Evolutionary conservation across 2,329 filamentous ascomycete species (phyloP).

Genomic region (Aspergillus unguis): DNA sequence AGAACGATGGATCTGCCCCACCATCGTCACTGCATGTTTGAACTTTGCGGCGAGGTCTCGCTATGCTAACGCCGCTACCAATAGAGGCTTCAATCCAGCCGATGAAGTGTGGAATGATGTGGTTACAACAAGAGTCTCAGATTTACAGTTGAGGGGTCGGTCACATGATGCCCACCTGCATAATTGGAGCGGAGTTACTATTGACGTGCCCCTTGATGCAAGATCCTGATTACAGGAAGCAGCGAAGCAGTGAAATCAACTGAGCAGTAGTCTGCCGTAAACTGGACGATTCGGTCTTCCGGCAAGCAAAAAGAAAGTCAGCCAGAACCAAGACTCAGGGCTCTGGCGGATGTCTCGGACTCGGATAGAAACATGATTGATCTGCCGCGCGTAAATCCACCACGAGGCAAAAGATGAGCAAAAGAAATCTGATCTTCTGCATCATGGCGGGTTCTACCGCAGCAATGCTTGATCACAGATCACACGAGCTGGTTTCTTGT

Average conservation of each 20-base stretch:
- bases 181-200: slow-evolving; percentile 4
- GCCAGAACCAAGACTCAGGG: too few species aligned
- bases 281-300: not conserved
- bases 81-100: too few species aligned
- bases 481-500: too few species aligned
- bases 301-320: not conserved
- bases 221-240: not conserved
- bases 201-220: slow-evolving; percentile 15
- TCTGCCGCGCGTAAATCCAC: slow-evolving; percentile 5
- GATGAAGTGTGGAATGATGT: too few species aligned
- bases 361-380: not conserved
- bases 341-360: slow-evolving; percentile 12
- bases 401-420: not conserved
- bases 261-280: not conserved
- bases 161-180: not conserved
- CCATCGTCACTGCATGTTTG: not conserved
- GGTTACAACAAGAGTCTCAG: too few species aligned
- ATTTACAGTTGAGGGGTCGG: not conserved
- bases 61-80: too few species aligned
- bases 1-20: not conserved
- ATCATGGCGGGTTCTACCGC: not conserved
- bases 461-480: not conserved
- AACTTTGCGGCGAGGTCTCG: too few species aligned
- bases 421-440: not conserved
- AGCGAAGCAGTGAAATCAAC: not conserved